Evolutionary conservation across 495 filamentous ascomycete genomes (phyloP).

Genomic region (Aspergillus sclerotiicarbonarius): DNA sequence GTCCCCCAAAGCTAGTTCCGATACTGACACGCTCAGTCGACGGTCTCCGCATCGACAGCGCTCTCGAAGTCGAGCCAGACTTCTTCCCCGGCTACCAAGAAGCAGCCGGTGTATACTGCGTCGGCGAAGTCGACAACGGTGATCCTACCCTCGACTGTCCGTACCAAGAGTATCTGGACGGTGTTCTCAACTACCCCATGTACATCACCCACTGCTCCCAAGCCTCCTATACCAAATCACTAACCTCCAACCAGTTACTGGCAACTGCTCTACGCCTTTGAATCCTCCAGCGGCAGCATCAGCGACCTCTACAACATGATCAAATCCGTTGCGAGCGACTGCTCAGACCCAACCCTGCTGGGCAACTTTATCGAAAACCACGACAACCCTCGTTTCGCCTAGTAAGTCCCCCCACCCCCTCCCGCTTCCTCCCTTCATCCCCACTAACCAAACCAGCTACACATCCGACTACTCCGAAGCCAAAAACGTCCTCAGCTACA

Average conservation of each 20-base stretch:
- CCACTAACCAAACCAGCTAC: not conserved
- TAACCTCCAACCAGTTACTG: slow-evolving; percentile 39
- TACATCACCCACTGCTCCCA: slow-evolving; percentile 11
- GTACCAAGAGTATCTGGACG: slow-evolving; percentile 60
- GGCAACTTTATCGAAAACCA: slow-evolving; percentile 82
- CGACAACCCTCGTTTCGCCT: slow-evolving; percentile 67
- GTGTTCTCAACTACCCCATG: slow-evolving; percentile 65
- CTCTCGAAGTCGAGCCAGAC: slow-evolving; percentile 66
- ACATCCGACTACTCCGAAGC: slow-evolving; percentile 5
- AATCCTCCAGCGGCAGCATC: slow-evolving; percentile 57
- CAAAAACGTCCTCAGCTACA: slow-evolving; percentile 2
- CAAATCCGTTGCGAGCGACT: slow-evolving; percentile 52
- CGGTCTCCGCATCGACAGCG: slow-evolving; percentile 74
- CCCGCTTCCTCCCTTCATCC: not conserved
- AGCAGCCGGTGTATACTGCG: slow-evolving; percentile 67
- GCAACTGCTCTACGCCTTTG: slow-evolving; percentile 61
- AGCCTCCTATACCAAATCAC: not conserved
- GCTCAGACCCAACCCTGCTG: slow-evolving; percentile 61
- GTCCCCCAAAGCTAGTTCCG: not conserved
- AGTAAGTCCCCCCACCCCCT: slow-evolving; percentile 23
- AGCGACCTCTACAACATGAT: slow-evolving; percentile 58
- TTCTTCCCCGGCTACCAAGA: slow-evolving; percentile 65
- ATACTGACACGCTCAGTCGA: slow-evolving; percentile 51
- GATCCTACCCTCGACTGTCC: slow-evolving; percentile 58
- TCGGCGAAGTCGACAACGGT: slow-evolving; percentile 68